Evolutionary conservation across 2,329 filamentous ascomycete genomes (phyloP).

Genomic region (Calonectria crousiana): DNA sequence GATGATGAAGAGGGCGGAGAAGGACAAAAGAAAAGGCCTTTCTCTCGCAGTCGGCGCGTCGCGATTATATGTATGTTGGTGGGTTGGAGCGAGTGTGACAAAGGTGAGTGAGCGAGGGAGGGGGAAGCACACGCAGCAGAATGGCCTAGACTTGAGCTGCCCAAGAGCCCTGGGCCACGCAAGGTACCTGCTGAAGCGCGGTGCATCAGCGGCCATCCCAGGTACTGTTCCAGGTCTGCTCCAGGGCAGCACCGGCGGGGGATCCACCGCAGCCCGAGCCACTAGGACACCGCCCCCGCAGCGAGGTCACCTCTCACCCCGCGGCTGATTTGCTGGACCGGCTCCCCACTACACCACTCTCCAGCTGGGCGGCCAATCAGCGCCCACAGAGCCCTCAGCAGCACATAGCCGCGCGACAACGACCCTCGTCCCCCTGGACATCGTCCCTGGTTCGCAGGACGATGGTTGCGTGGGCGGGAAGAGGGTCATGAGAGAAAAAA

Average conservation of each 20-base stretch:
- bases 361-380: constrained; percentile 31
- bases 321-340: constrained; percentile 44
- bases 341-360: constrained; percentile 29
- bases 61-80: constrained; percentile 45
- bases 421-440: constrained; percentile 28
- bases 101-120: constrained; percentile 35
- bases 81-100: constrained; percentile 32
- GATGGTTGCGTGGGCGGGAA: not conserved
- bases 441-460: constrained; percentile 10
- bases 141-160: constrained; percentile 32
- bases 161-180: constrained; percentile 5
- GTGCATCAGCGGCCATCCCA: constrained; percentile 25
- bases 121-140: not conserved
- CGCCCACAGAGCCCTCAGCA: constrained; percentile 17
- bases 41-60: constrained; percentile 30
- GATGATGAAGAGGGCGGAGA: constrained; percentile 25
- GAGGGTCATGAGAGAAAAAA: constrained; percentile 8
- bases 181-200: constrained; percentile 10
- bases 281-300: constrained; percentile 41
- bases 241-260: constrained; percentile 35
- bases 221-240: constrained; percentile 27
- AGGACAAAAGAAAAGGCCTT: constrained; percentile 25
- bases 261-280: constrained; percentile 40
- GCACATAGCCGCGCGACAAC: constrained; percentile 45
- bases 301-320: constrained; percentile 38